Evolutionary conservation across 2,329 filamentous ascomycete species (phyloP).

Genomic region (Tolypocladium amazonense): DNA sequence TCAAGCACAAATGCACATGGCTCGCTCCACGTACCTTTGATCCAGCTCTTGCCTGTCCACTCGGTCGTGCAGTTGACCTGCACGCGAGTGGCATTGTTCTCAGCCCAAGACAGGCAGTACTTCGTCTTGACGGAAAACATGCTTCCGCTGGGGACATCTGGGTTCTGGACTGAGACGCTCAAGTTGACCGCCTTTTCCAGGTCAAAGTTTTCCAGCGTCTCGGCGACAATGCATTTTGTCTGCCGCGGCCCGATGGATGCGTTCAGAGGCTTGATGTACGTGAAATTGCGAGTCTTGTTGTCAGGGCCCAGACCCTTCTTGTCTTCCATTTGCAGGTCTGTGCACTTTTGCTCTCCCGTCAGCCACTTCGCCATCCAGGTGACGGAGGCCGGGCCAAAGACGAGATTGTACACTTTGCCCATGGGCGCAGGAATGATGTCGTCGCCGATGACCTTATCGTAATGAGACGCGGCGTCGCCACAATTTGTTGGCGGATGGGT

Average conservation of each 20-base stretch:
- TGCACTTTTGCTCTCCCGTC: constrained; percentile 75
- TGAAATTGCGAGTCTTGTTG: constrained; percentile 63
- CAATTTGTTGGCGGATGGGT: constrained; percentile 80
- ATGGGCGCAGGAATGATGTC: constrained; percentile 78
- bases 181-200: constrained; percentile 79
- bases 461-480: constrained; percentile 67
- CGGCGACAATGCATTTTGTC: constrained; percentile 86
- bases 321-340: constrained; percentile 79
- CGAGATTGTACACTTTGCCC: constrained; percentile 79
- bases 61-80: constrained; percentile 86
- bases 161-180: constrained; percentile 75
- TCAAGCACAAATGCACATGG: neutral
- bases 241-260: constrained; percentile 81
- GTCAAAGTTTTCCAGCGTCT: constrained; percentile 75
- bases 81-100: constrained; percentile 74
- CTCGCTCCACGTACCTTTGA: constrained; percentile 60
- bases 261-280: constrained; percentile 85
- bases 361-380: constrained; percentile 83
- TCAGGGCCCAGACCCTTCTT: constrained; percentile 69
- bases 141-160: constrained; percentile 90
- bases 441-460: constrained; percentile 76
- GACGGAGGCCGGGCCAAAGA: constrained; percentile 74
- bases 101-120: constrained; percentile 89
- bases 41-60: constrained; percentile 96
- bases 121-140: constrained; percentile 87